These are phyloP conservation scores for Lignosus rhinocerotis DNA, from an alignment of 1,284 basidiomycete species.

Conservation along the genomic window DNA sequence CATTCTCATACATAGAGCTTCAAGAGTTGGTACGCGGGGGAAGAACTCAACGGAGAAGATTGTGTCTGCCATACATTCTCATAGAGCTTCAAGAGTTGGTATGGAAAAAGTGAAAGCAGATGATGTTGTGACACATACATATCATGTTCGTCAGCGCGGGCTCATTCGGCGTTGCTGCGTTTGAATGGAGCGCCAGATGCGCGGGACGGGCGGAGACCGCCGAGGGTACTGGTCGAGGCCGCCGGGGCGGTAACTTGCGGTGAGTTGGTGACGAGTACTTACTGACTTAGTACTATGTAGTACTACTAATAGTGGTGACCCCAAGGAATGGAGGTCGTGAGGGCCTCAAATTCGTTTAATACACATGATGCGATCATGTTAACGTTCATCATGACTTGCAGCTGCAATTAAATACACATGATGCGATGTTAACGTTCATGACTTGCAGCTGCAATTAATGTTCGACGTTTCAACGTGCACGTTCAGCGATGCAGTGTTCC, in stretches of 20 bases:
- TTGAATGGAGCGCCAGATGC: not conserved
- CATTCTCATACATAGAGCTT: too few species aligned
- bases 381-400: too few species aligned
- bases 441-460: too few species aligned
- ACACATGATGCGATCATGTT: not conserved
- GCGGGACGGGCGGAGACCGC: not conserved
- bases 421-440: too few species aligned
- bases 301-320: too few species aligned
- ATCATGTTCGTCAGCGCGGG: not conserved
- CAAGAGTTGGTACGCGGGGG: not conserved
- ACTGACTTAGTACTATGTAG: too few species aligned
- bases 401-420: not conserved
- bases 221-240: not conserved
- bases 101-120: not conserved
- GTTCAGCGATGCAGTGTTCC: too few species aligned
- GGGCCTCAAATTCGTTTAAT: too few species aligned
- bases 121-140: not conserved
- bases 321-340: not conserved
- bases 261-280: too few species aligned
- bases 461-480: too few species aligned
- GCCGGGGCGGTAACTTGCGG: not conserved
- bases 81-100: not conserved
- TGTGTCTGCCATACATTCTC: too few species aligned
- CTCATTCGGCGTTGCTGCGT: not conserved
- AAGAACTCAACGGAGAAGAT: too few species aligned